Evolutionary conservation across 208 protist species (phyloP), one percentile per base, ranked within the genome.

Genomic region (Acanthamoeba healyi): DNA sequence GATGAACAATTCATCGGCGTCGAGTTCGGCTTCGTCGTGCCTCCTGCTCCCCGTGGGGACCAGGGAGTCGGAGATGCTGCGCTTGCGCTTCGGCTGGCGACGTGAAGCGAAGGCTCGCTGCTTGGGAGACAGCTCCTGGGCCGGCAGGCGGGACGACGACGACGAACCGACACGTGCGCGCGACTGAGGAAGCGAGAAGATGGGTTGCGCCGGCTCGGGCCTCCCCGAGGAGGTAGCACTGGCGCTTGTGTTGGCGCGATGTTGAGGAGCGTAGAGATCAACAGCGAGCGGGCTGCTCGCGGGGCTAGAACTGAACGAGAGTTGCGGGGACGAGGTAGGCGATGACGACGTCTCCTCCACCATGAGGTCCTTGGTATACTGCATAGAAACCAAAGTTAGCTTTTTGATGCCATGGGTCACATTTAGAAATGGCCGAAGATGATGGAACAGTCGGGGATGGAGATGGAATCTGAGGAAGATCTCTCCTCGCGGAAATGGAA

Each of bases 331-430:
- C 3, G 67, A 77, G 44, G 38, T 44, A 1, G 67, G 67, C 17
- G 51, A 58, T 2, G 74, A 84, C 9, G 74, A 84, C 3, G 74
- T 84, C 44, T 84, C 74, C 74, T 84, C 74, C 2, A 84, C 74
- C 74, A 84, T 56, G 42, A 84, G 74, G 26, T 84, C 74, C 74
- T 84, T 84, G 74, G 74, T 84, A 24, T 84, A 84, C 74, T 84
- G 42, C 4, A 44, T 0, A 42, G 0, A 32, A 46, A n/a, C 40
- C 5, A 32, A 77, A 12, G 34, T 77, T 44, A 74, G 65, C 10
- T 36, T 44, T 1, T 24, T 36, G 10, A 56, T 56, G n/a, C n/a
- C n/a, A n/a, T 19, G 12, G 22, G 51, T 12, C 44, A 51, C 46
- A 51, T 51, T n/a, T 12, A 58, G 51, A 26, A 26, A n/a, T 58